Evolutionary conservation across 176 grass and related monocot genomes (phyloP).

Genomic region (Cenchrus americanus): DNA sequence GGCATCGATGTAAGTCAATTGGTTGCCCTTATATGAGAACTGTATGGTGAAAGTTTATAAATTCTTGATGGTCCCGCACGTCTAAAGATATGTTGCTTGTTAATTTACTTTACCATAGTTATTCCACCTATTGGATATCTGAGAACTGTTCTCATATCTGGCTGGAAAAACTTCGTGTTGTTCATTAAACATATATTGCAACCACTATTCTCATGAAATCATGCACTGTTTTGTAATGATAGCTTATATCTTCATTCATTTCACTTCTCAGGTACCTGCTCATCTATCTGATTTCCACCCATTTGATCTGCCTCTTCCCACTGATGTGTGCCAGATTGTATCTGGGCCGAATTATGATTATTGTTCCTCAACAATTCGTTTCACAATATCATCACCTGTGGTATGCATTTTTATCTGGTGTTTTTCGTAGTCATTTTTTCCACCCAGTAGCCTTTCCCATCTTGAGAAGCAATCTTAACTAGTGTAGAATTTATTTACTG

Average conservation of each 20-base stretch:
- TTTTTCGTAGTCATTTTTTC: conserved; percentile 28
- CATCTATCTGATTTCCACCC: conserved; percentile 67
- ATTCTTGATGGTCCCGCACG: conserved; percentile 30
- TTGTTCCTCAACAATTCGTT: conserved; percentile 83
- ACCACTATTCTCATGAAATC: conserved; percentile 16
- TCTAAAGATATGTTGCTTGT: conserved; percentile 2
- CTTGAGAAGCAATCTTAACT: neutral
- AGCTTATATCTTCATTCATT: conserved; percentile 9
- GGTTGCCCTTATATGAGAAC: conserved; percentile 17
- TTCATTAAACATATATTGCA: neutral
- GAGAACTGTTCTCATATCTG: neutral
- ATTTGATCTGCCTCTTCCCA: conserved; percentile 74
- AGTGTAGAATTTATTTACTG: neutral
- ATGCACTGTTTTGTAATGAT: neutral
- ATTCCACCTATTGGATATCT: conserved; percentile 25
- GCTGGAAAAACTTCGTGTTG: neutral
- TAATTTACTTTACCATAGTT: neutral
- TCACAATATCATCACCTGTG: conserved; percentile 93
- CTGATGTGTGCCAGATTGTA: conserved; percentile 86
- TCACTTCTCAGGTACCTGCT: conserved; percentile 64
- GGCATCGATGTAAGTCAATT: conserved; percentile 58
- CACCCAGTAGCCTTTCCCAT: neutral
- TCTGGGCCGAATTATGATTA: conserved; percentile 92
- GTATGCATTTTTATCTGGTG: conserved; percentile 45
- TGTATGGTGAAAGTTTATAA: conserved; percentile 16